phyloP scores from a whole-genome alignment of 2,329 filamentous ascomycete genomes.

The Nigrospora sphaerica region DNA sequence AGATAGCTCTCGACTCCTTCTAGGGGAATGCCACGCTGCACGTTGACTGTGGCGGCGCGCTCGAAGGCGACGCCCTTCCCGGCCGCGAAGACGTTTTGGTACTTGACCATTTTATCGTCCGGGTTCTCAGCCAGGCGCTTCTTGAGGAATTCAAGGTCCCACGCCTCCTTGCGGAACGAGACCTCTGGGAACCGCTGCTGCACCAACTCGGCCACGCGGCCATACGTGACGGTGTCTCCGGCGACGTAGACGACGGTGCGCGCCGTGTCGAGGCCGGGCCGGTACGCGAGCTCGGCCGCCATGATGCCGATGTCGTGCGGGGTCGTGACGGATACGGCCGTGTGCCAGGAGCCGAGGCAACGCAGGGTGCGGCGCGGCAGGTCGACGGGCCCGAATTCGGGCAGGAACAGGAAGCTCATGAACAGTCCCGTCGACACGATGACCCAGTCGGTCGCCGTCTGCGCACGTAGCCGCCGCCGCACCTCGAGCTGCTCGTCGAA shows the following conservation, averaged over 20 bases:
- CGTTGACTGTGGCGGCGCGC: slow-evolving; percentile 38
- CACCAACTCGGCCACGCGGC: slow-evolving; percentile 38
- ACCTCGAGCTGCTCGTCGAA: slow-evolving; percentile 64
- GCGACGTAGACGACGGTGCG: slow-evolving; percentile 39
- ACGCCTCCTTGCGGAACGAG: slow-evolving; percentile 33
- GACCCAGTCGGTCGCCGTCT: slow-evolving; percentile 47
- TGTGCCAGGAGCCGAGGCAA: slow-evolving; percentile 56
- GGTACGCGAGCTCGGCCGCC: slow-evolving; percentile 48
- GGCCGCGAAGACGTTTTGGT: slow-evolving; percentile 45
- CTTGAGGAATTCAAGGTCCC: slow-evolving; percentile 33
- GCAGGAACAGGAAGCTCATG: slow-evolving; percentile 61
- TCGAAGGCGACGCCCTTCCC: slow-evolving; percentile 47
- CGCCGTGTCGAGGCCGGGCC: slow-evolving; percentile 19
- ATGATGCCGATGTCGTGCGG: slow-evolving; percentile 56
- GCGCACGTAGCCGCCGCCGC: slow-evolving; percentile 39
- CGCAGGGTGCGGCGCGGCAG: slow-evolving; percentile 31
- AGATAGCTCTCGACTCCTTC: slow-evolving; percentile 29
- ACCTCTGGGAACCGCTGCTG: slow-evolving; percentile 28
- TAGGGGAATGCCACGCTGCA: slow-evolving; percentile 29
- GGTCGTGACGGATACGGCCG: slow-evolving; percentile 54
- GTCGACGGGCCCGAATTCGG: slow-evolving; percentile 56
- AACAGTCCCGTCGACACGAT: slow-evolving; percentile 66
- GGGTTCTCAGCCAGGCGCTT: slow-evolving; percentile 32
- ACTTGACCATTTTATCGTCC: slow-evolving; percentile 40
- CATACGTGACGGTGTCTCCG: slow-evolving; percentile 48